phyloP scores from a whole-genome alignment of 768 basidiomycete genomes.

The Boletus reticulatus region DNA sequence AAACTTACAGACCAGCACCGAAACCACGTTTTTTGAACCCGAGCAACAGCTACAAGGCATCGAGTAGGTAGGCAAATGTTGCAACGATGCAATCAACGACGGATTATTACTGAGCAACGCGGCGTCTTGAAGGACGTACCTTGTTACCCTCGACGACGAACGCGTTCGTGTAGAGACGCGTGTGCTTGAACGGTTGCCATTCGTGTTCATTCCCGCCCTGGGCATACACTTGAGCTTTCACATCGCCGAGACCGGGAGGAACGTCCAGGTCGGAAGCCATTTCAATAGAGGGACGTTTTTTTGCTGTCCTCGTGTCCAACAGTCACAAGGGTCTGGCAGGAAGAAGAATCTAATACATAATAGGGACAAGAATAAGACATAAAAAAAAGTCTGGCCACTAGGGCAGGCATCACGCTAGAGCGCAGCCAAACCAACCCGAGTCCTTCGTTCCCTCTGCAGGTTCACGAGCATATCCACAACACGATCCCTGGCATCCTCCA shows the following conservation, averaged over 20 bases:
- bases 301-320: background rate
- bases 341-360: slow-evolving; percentile 13
- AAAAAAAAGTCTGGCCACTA: background rate
- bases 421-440: slow-evolving; percentile 5
- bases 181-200: slow-evolving; percentile 47
- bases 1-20: slow-evolving; percentile 55
- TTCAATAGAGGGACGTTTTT: background rate
- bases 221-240: slow-evolving; percentile 22
- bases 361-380: background rate
- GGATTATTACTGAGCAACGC: no score
- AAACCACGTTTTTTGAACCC: slow-evolving; percentile 82
- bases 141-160: slow-evolving; percentile 57
- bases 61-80: background rate
- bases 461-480: slow-evolving; percentile 68
- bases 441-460: slow-evolving; percentile 30
- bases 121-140: slow-evolving; percentile 33
- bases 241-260: slow-evolving; percentile 44
- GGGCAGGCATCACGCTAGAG: no score
- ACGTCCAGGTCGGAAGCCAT: slow-evolving; percentile 17
- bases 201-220: slow-evolving; percentile 40
- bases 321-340: background rate
- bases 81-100: no score
- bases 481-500: slow-evolving; percentile 77
- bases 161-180: slow-evolving; percentile 64
- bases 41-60: slow-evolving; percentile 62